Conservation (phyloP, 768 basidiomycete genomes). For the Pleurotus citrinopileatus region DNA sequence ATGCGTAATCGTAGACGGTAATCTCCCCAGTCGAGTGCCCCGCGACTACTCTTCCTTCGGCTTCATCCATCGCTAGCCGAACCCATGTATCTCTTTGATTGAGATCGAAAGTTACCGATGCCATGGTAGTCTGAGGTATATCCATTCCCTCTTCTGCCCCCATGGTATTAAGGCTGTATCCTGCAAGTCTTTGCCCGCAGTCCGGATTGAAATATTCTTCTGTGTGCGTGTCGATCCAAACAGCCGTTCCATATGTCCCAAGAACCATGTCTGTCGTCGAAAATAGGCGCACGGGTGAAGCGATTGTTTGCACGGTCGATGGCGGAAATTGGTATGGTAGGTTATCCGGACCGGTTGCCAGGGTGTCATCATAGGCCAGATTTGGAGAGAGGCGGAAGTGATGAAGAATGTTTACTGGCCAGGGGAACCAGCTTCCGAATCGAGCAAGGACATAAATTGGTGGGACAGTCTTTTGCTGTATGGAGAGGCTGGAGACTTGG, state of each 20-base stretch:
- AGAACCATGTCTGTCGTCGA: slow-evolving; percentile 50
- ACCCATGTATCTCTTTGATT: slow-evolving; percentile 50
- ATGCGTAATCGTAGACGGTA: slow-evolving; percentile 47
- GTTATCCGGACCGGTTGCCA: slow-evolving; percentile 29
- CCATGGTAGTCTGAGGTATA: slow-evolving; percentile 23
- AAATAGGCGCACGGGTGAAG: slow-evolving; percentile 57
- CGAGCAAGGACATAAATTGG: slow-evolving; percentile 55
- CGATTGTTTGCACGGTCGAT: slow-evolving; percentile 34
- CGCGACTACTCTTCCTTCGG: slow-evolving; percentile 43
- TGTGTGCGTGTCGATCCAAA: slow-evolving; percentile 67
- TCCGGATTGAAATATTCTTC: slow-evolving; percentile 46
- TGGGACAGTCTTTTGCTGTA: slow-evolving; percentile 15
- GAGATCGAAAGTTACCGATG: slow-evolving; percentile 42
- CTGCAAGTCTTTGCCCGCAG: slow-evolving; percentile 60
- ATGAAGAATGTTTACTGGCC: slow-evolving; percentile 71
- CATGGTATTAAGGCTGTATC: slow-evolving; percentile 23
- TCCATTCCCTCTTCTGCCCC: slow-evolving; percentile 18
- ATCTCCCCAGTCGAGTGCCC: slow-evolving; percentile 47
- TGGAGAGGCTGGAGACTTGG: slow-evolving; percentile 24
- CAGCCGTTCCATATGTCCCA: slow-evolving; percentile 56
- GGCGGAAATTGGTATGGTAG: slow-evolving; percentile 43
- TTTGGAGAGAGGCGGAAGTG: slow-evolving; percentile 53
- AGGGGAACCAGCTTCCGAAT: slow-evolving; percentile 58
- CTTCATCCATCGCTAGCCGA: slow-evolving; percentile 42
- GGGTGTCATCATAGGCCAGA: slow-evolving; percentile 25